Evolutionary conservation across 331 rosid species (phyloP), one percentile per base, ranked within the genome.

Genomic region (Quercus tomentella): DNA sequence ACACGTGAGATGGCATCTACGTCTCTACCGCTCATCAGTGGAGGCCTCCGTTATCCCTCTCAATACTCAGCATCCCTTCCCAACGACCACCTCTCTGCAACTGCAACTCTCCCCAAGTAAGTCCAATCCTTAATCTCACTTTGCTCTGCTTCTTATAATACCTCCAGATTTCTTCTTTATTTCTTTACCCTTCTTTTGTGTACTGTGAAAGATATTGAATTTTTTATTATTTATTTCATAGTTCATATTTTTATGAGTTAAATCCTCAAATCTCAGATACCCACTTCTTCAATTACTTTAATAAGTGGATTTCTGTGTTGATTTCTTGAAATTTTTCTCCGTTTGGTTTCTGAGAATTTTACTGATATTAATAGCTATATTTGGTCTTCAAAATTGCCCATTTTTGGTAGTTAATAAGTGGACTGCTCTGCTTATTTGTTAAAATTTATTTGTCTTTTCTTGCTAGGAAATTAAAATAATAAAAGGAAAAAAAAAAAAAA

Each of bases 1-100:
- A 30, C 33, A 22, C 25, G 11, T n/a, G 5, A 56, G 74, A 91
- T 91, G 92, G 88, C 91, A 33, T 88, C 88, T 75, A 79, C 81
- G 74, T 51, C 82, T 83, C 81, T 81, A 10, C 80, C 83, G 51
- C 79, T 77, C 51, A 75, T 82, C 75, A 88, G 78, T 74, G 71
- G 77, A 77, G 78, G 84, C 71, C 70, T 69, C 51, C 52, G 71
- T 72, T 28, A 73, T 35, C 76, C 60, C 60, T 54, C 84, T 73
- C 76, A 30, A n/a, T 68, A 77, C 41, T 55, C 81, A 56, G 31
- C 79, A 56, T 23, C 74, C 66, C 55, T 81, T 65, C 76, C 79
- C 56, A 22, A 37, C 77, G 83, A 31, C 6, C 80, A 26, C 81
- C 82, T 33, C 56, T 67, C 88, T 87, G 69, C 87, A 23, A 21